Base-by-base conservation (phyloP, 768 basidiomycete species). In the Mycena vulgaris region DNA sequence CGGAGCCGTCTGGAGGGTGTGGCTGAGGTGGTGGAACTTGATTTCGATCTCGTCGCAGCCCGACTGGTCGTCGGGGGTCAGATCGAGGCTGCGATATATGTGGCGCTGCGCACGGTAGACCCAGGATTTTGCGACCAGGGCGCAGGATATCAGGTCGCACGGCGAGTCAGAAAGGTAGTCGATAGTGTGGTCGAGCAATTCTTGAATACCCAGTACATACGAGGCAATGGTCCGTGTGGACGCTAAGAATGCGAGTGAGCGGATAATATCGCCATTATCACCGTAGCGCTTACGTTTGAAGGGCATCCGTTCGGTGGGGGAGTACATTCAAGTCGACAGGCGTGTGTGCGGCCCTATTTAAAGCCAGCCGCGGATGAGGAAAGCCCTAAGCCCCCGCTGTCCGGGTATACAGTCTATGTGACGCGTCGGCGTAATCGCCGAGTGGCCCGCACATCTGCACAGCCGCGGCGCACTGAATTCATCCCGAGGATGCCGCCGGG, bases 91-190 rank as follows among this genome's bases (percentile, higher is more conserved):
- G 25, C 28, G 19, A 21, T 45, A 59, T 1, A 59, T 45, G 31
- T 59, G 58, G 21, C 28, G 28, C n/a, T 59, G 42, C 3, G 58
- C 40, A 10, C 28, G 42, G 9, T 4, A 59, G 17, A 47, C 42
- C 58, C 58, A 59, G 42, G 58, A 23, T 23, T 31, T 59, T 8
- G 58, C 58, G 3, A 59, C 58, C 5, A 45, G 40, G 31, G 58
- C 42, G 30, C 57, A 59, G 16, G 25, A 28, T 1, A 45, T 6
- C 39, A 59, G 27, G 25, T 59, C 39, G 25, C 5, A 14, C 9
- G 58, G 39, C 9, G 40, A 45, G 5, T 59, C 28, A 19, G 58
- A 42, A 17, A 59, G 27, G 39, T 31, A 23, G 42, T 59, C 58
- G 11, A 59, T 40, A 1, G 17, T 59, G 40, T 45, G 13, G 58